Conservation (phyloP, 2,329 filamentous ascomycete species). For the Colletotrichum nymphaeae region DNA sequence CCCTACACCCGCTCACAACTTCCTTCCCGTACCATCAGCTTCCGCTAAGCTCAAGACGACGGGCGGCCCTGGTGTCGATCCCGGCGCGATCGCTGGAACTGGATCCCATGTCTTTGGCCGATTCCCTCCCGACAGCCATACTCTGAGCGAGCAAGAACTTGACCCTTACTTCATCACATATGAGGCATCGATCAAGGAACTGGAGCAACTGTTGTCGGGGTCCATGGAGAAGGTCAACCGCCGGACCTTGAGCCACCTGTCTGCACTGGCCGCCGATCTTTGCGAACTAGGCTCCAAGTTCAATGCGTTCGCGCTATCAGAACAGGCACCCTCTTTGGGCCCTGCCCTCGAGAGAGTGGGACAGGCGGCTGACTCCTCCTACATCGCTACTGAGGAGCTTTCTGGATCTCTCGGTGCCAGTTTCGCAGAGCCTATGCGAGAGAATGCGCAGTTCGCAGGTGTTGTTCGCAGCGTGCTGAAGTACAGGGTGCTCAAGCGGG, state of each 20-base stretch:
- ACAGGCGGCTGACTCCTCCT: slow-evolving; percentile 94
- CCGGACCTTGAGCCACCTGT: slow-evolving; percentile 86
- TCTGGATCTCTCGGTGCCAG: slow-evolving; percentile 88
- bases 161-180: slow-evolving; percentile 97
- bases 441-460: slow-evolving; percentile 96
- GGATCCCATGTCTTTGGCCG: slow-evolving; percentile 75
- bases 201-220: slow-evolving; percentile 88
- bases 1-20: slow-evolving; percentile 86
- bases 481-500: slow-evolving; percentile 91
- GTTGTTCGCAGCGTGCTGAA: slow-evolving; percentile 90
- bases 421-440: slow-evolving; percentile 97
- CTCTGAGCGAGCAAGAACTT: slow-evolving; percentile 86
- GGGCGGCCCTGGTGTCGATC: slow-evolving; percentile 40
- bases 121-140: slow-evolving; percentile 83
- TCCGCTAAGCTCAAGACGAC: slow-evolving; percentile 86
- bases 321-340: slow-evolving; percentile 88
- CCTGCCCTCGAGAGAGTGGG: slow-evolving; percentile 94
- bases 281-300: slow-evolving; percentile 95
- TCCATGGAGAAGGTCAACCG: slow-evolving; percentile 98
- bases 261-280: slow-evolving; percentile 85
- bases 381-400: slow-evolving; percentile 93
- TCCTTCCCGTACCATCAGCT: slow-evolving; percentile 84
- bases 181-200: slow-evolving; percentile 89
- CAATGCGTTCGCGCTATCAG: slow-evolving; percentile 95
- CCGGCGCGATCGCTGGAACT: slow-evolving; percentile 49